Percentiles rank a stretch among this genome's conserved stretches.
These are phyloP conservation scores for Shiraia bambusicola DNA, from an alignment of 2,329 filamentous ascomycete species.

Conservation along the genomic window DNA sequence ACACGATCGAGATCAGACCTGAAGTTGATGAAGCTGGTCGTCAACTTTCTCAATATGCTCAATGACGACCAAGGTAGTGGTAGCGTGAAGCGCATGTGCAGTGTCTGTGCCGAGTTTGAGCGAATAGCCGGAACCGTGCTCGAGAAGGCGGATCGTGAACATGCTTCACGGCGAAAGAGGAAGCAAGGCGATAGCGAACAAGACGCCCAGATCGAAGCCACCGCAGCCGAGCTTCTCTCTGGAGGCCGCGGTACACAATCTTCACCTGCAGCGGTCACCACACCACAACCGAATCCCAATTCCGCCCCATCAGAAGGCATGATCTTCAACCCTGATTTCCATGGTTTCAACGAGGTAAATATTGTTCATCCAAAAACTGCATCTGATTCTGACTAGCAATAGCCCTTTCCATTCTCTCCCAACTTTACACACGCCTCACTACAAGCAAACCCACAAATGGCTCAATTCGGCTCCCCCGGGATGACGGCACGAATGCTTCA, in stretches of 20 bases:
- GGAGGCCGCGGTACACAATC: slow-evolving; percentile 32
- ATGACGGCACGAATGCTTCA: slow-evolving; percentile 37
- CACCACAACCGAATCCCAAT: slow-evolving; percentile 19
- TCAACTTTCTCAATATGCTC: slow-evolving; percentile 86
- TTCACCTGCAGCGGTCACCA: slow-evolving; percentile 25
- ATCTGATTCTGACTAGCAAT: slow-evolving; percentile 14
- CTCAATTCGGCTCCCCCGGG: slow-evolving; percentile 34
- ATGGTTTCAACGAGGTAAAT: slow-evolving; percentile 42
- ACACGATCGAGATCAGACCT: slow-evolving; percentile 84
- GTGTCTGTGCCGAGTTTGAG: slow-evolving; percentile 93
- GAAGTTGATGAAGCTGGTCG: slow-evolving; percentile 87
- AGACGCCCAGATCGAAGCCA: slow-evolving; percentile 42
- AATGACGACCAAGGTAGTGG: slow-evolving; percentile 88
- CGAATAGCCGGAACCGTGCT: slow-evolving; percentile 88
- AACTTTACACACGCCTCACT: slow-evolving; percentile 44
- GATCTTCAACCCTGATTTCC: slow-evolving; percentile 41
- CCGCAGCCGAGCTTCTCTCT: slow-evolving; percentile 39
- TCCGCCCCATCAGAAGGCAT: slow-evolving; percentile 18
- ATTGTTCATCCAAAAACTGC: neutral
- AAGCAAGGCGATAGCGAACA: slow-evolving; percentile 64
- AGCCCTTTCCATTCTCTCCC: slow-evolving; percentile 45
- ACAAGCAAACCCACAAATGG: slow-evolving; percentile 28
- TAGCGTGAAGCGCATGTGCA: slow-evolving; percentile 89
- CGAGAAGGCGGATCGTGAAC: slow-evolving; percentile 86
- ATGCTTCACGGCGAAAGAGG: slow-evolving; percentile 76